Conservation (phyloP, 768 basidiomycete species). For the Rossbeevera mucosa region DNA sequence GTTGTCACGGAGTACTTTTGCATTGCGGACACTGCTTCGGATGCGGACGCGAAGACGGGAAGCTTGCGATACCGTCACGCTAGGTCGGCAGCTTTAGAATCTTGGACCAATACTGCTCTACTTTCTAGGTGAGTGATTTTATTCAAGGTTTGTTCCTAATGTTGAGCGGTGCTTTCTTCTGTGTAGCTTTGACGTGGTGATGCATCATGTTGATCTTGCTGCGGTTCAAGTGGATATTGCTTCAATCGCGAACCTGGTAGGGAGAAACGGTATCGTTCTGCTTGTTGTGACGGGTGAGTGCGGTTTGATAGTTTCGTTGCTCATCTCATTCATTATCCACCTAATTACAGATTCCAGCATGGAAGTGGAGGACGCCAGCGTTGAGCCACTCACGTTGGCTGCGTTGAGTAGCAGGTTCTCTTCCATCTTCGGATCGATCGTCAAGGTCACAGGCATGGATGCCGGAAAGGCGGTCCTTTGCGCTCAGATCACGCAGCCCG, state of each 20-base stretch:
- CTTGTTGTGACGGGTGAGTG: conserved; percentile 22
- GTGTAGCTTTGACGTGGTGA: conserved; percentile 17
- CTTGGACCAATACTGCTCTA: conserved; percentile 8
- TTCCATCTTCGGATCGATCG: not conserved
- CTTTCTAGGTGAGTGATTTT: conserved; percentile 18
- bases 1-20: conserved; percentile 18
- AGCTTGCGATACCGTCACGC: conserved; percentile 9
- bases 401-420: not conserved
- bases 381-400: not conserved
- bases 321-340: not conserved
- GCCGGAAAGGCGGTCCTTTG: not conserved
- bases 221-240: conserved; percentile 17
- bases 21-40: conserved; percentile 13
- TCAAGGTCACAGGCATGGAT: not conserved
- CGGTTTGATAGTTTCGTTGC: no score
- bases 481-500: conserved; percentile 11
- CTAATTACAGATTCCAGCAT: not conserved
- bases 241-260: conserved; percentile 24
- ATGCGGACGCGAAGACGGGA: conserved; percentile 23
- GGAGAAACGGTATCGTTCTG: conserved; percentile 19
- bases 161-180: not conserved
- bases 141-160: not conserved
- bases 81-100: conserved; percentile 17
- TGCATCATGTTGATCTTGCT: conserved; percentile 20
- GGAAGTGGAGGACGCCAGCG: not conserved